These are phyloP conservation scores for Diplodia sapinea DNA, from an alignment of 2,329 filamentous ascomycete species.

Conservation along the genomic window DNA sequence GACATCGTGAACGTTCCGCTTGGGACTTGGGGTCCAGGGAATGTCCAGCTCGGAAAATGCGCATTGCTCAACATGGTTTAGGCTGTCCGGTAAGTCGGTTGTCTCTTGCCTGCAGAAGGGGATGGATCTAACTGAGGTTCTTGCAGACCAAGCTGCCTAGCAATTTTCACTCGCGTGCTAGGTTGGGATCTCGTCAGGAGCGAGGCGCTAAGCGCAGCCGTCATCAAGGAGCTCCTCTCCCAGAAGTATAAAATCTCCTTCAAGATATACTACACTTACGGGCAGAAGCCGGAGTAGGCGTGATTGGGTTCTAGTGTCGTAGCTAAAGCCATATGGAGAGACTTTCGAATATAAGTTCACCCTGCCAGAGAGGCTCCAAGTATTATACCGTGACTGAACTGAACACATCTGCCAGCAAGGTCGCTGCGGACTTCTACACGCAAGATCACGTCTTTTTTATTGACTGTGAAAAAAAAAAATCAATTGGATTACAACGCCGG, in stretches of 20 bases:
- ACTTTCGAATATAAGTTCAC: too few relatives aligned
- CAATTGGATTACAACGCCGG: neutral
- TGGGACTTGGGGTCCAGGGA: neutral
- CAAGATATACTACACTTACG: conserved; percentile 16
- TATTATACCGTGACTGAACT: too few relatives aligned
- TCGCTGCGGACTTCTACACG: neutral
- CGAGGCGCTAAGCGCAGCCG: conserved; percentile 44
- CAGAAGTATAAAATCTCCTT: neutral
- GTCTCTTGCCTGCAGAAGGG: conserved; percentile 38
- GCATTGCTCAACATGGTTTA: conserved; percentile 31
- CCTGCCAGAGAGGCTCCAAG: too few relatives aligned
- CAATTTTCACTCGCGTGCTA: conserved; percentile 49
- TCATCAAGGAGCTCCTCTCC: conserved; percentile 35
- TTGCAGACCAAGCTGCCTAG: conserved; percentile 40
- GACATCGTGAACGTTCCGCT: conserved; percentile 42
- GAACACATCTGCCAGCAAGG: too few relatives aligned
- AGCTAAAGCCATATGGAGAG: neutral
- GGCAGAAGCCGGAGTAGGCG: neutral
- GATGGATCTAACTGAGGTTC: conserved; percentile 46
- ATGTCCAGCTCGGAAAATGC: neutral
- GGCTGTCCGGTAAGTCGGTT: conserved; percentile 37
- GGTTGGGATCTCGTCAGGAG: conserved; percentile 52
- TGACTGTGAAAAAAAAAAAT: neutral
- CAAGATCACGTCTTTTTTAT: neutral
- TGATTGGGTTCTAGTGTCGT: neutral